Evolutionary conservation across 2,329 filamentous ascomycete species (phyloP), one percentile per base, ranked within the genome.

Genomic region (Nothophaeocryptopus gaeumannii): DNA sequence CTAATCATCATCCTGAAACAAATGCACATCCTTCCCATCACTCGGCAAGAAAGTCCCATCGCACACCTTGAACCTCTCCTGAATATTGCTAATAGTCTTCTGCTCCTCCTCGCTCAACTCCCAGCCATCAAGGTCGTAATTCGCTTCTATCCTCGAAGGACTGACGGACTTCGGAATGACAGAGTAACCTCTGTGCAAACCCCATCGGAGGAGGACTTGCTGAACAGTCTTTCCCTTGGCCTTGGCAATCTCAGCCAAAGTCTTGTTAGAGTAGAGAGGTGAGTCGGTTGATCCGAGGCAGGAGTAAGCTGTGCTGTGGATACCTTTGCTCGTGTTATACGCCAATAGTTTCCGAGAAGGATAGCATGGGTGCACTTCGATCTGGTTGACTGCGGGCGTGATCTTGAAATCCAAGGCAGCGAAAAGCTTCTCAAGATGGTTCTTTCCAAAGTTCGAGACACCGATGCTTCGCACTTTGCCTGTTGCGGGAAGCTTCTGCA

Each of bases 161-260:
- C 81, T 90, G 51, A 91, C 86, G 45, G 81, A 86, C 79, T 95
- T 95, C 63, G 89, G 89, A 63, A 95, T 89, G 45, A 95, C 88
- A 58, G 82, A 86, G 76, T 85, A 89, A 51, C 86, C 88, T 66
- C 89, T 84, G 68, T 87, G 82, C 47, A 95, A 73, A 57, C 88
- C 89, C 88, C 89, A 95, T 62, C 83, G 76, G 56, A 95, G 73
- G 62, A 93, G 73, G 45, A 90, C 81, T 77, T 95, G 86, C 74
- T 90, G 84, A 8, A 80, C 76, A 11, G 83, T 83, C 75, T 83
- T 84, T 65, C 79, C 79, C 74, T 87, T 86, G 58, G 70, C 72
- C 66, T 84, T 72, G 30, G 86, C 86, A 15, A 67, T 56, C 52
- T 77, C 71, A 50, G 78, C 73, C 20, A 90, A 75, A 13, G 78